Evolutionary conservation across 192 early-diverging fungal genomes (phyloP).

Genomic region (Gryganskiella cystojenkinii): DNA sequence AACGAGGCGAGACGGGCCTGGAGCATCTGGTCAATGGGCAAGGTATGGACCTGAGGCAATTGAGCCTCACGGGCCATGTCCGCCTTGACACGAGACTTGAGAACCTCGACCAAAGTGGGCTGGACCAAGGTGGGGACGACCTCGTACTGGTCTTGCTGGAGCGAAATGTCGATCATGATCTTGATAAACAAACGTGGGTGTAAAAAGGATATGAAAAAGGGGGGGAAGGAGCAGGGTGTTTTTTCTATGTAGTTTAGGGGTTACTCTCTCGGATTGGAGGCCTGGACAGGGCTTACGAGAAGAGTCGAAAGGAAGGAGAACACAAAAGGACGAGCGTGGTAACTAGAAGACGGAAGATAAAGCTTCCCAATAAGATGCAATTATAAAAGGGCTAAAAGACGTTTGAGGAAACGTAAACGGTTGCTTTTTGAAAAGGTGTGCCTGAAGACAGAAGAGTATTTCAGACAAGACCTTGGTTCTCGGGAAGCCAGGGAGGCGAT

Average conservation of each 20-base stretch:
- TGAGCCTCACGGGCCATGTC: slow-evolving; percentile 32
- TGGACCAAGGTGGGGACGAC: slow-evolving; percentile 53
- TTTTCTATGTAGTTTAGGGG: slow-evolving; percentile 3
- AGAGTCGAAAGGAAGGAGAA: slow-evolving; percentile 38
- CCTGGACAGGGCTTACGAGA: slow-evolving; percentile 54
- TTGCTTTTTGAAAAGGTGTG: slow-evolving; percentile 41
- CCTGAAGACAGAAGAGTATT: slow-evolving; percentile 53
- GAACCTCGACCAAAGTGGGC: slow-evolving; percentile 51
- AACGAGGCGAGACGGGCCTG: slow-evolving; percentile 48
- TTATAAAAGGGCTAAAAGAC: too few species aligned
- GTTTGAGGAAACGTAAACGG: slow-evolving; percentile 16
- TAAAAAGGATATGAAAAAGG: slow-evolving; percentile 8
- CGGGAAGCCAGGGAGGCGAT: slow-evolving; percentile 56
- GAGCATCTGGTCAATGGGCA: slow-evolving; percentile 50
- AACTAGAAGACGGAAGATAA: slow-evolving; percentile 40
- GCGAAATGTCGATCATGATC: slow-evolving; percentile 52
- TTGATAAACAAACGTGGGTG: slow-evolving; percentile 10
- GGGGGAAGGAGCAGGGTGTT: not conserved
- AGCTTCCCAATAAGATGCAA: slow-evolving; percentile 45
- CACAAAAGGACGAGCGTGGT: slow-evolving; percentile 18
- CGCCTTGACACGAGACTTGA: slow-evolving; percentile 53
- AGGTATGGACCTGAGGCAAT: slow-evolving; percentile 47
- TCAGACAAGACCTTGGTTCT: slow-evolving; percentile 56
- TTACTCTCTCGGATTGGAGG: slow-evolving; percentile 39
- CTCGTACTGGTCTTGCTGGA: slow-evolving; percentile 53